Evolutionary conservation across 2,329 filamentous ascomycete species (phyloP).

Genomic region (Thielaviopsis ethacetica): DNA sequence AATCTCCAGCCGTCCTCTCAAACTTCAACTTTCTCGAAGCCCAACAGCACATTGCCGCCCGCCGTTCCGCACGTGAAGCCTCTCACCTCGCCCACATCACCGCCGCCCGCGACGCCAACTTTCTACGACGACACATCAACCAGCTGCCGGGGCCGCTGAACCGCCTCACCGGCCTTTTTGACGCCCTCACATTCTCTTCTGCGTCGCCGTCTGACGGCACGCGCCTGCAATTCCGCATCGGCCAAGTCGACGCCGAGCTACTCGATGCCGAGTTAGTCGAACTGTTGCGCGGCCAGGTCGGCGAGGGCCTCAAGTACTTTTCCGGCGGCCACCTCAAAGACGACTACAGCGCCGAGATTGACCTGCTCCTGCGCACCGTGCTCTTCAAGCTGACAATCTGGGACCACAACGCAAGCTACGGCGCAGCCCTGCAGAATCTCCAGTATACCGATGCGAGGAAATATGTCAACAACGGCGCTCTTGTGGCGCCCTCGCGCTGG

Average conservation of each 20-base stretch:
- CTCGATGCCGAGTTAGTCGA: conserved; percentile 82
- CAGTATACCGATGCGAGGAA: conserved; percentile 69
- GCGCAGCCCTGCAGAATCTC: conserved; percentile 80
- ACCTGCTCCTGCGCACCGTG: conserved; percentile 56
- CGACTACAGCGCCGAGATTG: conserved; percentile 76
- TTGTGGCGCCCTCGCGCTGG: conserved; percentile 55
- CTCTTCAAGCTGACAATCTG: conserved; percentile 93
- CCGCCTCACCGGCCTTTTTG: conserved; percentile 34
- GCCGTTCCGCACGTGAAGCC: conserved; percentile 56
- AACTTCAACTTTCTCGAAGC: conserved; percentile 62
- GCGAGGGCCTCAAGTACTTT: conserved; percentile 76
- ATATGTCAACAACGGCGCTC: conserved; percentile 35
- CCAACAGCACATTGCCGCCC: conserved; percentile 69
- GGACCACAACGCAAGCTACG: conserved; percentile 93
- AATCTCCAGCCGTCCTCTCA: conserved; percentile 11
- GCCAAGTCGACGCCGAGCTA: conserved; percentile 89
- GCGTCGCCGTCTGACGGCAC: conserved; percentile 39
- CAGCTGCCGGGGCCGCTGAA: conserved; percentile 27
- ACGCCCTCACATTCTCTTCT: conserved; percentile 44
- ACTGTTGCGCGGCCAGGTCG: conserved; percentile 73
- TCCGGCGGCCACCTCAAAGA: conserved; percentile 59
- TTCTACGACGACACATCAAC: conserved; percentile 21
- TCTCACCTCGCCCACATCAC: conserved; percentile 27
- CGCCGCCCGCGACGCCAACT: conserved; percentile 33
- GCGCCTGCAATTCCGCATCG: conserved; percentile 77